These are phyloP conservation scores for Microcera coccophila DNA, from an alignment of 2,329 filamentous ascomycete genomes.

Conservation along the genomic window DNA sequence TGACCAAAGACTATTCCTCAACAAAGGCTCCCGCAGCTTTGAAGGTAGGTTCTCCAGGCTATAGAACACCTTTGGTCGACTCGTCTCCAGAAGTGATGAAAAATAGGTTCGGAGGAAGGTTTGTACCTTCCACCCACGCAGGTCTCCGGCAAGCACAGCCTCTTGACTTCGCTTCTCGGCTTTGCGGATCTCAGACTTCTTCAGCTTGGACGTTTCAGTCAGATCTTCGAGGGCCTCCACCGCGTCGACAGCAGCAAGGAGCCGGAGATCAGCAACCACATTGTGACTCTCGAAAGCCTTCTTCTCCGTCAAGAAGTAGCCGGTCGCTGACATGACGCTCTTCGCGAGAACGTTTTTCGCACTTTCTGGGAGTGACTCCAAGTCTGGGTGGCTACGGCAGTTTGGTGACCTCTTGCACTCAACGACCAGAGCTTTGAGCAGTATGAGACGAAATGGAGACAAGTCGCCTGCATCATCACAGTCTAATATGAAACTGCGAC, in stretches of 20 bases:
- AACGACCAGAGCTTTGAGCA: conserved; percentile 34
- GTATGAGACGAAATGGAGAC: conserved; percentile 32
- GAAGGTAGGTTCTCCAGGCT: conserved; percentile 26
- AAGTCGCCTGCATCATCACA: conserved; percentile 21
- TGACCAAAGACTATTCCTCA: conserved; percentile 31
- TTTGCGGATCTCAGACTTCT: conserved; percentile 31
- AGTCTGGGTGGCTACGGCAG: conserved; percentile 20
- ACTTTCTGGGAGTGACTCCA: conserved; percentile 21
- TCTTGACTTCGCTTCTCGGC: conserved; percentile 34
- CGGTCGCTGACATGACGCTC: conserved; percentile 24
- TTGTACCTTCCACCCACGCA: conserved; percentile 45
- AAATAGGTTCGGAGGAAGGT: conserved; percentile 41
- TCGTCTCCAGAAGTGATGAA: conserved; percentile 27
- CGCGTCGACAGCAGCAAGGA: conserved; percentile 35
- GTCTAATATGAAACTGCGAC: conserved; percentile 23
- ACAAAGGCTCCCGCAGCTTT: conserved; percentile 29
- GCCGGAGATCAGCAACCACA: conserved; percentile 20
- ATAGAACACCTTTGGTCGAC: conserved; percentile 34
- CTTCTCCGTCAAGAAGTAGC: conserved; percentile 29
- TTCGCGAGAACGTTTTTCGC: conserved; percentile 28
- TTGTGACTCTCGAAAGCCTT: conserved; percentile 26
- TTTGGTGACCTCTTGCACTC: conserved; percentile 28
- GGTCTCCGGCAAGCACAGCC: conserved; percentile 33
- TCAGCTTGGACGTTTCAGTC: conserved; percentile 20
- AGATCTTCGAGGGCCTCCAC: conserved; percentile 22